Percentiles rank a stretch among this genome's conserved stretches.
Evolutionary conservation across 768 basidiomycete genomes (phyloP).

Genomic region (Xanthoconium stramineum): DNA sequence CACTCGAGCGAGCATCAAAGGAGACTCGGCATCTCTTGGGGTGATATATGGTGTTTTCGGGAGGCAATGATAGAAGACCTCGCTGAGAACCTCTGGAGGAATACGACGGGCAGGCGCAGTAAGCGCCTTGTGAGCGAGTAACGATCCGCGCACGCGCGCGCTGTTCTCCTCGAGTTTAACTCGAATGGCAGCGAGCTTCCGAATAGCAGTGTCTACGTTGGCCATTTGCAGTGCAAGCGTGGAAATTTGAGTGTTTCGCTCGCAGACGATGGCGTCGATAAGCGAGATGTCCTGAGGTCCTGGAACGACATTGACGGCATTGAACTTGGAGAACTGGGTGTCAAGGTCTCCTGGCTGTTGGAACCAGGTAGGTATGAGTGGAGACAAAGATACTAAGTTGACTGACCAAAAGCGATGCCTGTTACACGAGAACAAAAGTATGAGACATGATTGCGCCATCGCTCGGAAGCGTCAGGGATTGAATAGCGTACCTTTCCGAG

Average conservation of each 20-base stretch:
- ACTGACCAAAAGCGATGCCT: constrained; percentile 23
- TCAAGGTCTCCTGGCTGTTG: constrained; percentile 16
- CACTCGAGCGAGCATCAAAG: constrained; percentile 27
- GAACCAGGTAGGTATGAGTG: background rate
- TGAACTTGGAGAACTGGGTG: constrained; percentile 15
- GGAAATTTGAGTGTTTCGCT: constrained; percentile 22
- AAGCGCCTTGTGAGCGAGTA: constrained; percentile 24
- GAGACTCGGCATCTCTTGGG: constrained; percentile 19
- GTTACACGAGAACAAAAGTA: constrained; percentile 5
- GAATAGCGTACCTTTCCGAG: constrained; percentile 19
- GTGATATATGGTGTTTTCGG: constrained; percentile 23
- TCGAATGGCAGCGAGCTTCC: constrained; percentile 17
- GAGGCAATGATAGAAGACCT: constrained; percentile 30
- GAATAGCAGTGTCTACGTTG: constrained; percentile 15
- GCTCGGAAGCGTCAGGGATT: background rate
- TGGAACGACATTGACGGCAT: constrained; percentile 10
- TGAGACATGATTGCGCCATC: constrained; percentile 36
- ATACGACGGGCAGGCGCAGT: constrained; percentile 16
- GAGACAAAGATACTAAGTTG: background rate
- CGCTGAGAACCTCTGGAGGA: constrained; percentile 31
- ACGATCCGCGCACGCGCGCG: constrained; percentile 16
- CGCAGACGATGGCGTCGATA: constrained; percentile 20
- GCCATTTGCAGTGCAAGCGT: constrained; percentile 18
- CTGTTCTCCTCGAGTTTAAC: constrained; percentile 18
- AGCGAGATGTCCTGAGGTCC: constrained; percentile 9